phyloP scores from a whole-genome alignment of 306 rosid genomes.

The Castanea sativa region DNA sequence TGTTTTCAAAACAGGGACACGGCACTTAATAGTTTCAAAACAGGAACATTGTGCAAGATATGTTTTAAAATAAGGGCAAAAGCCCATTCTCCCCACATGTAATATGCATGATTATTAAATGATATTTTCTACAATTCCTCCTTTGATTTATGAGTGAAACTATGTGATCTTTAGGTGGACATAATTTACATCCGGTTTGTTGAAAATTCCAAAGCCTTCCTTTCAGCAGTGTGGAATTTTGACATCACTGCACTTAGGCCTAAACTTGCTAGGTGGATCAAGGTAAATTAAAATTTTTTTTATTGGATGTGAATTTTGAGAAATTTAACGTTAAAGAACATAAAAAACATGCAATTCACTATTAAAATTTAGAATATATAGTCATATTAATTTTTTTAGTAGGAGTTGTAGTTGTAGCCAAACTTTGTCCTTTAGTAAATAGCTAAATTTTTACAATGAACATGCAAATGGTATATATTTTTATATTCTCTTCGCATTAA shows the following conservation, averaged over 20 bases:
- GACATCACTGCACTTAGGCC: slow-evolving; percentile 61
- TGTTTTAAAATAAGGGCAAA: too few relatives aligned
- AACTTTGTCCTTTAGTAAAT: too few relatives aligned
- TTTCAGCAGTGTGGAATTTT: slow-evolving; percentile 36
- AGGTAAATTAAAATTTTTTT: slow-evolving; percentile 32
- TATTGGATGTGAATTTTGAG: too few relatives aligned
- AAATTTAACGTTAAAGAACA: too few relatives aligned
- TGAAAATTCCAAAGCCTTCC: slow-evolving; percentile 55
- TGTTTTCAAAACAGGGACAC: too few relatives aligned
- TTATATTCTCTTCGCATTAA: neutral
- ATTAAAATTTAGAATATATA: too few relatives aligned
- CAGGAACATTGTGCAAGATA: too few relatives aligned
- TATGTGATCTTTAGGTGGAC: slow-evolving; percentile 53
- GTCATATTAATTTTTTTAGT: too few relatives aligned
- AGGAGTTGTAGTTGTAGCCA: neutral
- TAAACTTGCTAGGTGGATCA: slow-evolving; percentile 53
- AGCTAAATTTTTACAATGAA: too few relatives aligned
- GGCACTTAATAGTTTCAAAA: too few relatives aligned
- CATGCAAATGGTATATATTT: neutral
- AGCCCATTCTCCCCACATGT: too few relatives aligned
- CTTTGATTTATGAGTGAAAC: slow-evolving; percentile 7
- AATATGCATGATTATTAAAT: neutral
- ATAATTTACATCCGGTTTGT: slow-evolving; percentile 54
- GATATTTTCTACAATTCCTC: neutral
- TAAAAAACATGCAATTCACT: too few relatives aligned